Evolutionary conservation across 2,329 filamentous ascomycete genomes (phyloP).

Genomic region (Thielaviopsis musarum): DNA sequence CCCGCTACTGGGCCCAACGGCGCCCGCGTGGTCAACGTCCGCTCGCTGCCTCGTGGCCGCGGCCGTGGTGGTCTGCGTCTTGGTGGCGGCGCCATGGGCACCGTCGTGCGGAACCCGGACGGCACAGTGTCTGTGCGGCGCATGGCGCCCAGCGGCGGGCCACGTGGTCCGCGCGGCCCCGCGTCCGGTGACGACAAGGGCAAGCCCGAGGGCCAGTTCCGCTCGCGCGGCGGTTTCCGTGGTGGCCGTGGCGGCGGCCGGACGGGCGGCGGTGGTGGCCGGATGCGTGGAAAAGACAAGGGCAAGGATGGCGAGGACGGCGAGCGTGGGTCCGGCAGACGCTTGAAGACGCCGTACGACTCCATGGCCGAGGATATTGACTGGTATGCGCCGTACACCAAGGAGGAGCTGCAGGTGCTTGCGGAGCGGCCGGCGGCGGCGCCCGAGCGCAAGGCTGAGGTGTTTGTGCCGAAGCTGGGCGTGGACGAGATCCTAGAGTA

Average conservation of each 20-base stretch:
- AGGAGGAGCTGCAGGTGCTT: conserved; percentile 17
- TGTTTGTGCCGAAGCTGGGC: conserved; percentile 21
- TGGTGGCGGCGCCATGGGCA: conserved; percentile 12
- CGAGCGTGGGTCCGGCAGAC: conserved; percentile 14
- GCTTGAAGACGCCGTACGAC: conserved; percentile 15
- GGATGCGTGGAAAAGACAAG: conserved; percentile 1
- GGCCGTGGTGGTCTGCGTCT: conserved; percentile 15
- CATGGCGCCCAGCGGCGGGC: conserved; percentile 6
- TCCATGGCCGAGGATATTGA: conserved; percentile 16
- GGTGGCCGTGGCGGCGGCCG: conserved; percentile 15
- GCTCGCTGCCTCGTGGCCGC: conserved; percentile 21
- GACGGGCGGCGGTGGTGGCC: conserved; percentile 12
- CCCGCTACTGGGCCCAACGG: conserved; percentile 13
- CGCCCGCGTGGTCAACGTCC: conserved; percentile 24
- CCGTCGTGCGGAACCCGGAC: conserved; percentile 8
- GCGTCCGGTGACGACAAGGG: conserved; percentile 7
- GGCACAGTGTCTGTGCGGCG: conserved; percentile 10
- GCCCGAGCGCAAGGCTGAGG: conserved; percentile 8
- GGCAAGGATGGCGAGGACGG: conserved; percentile 15
- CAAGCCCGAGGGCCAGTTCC: conserved; percentile 8
- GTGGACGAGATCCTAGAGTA: conserved; percentile 20
- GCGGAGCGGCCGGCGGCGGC: conserved; percentile 8
- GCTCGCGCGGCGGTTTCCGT: conserved; percentile 9
- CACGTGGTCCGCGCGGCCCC: conserved; percentile 3
- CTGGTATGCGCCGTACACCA: conserved; percentile 14